Base-by-base conservation (phyloP, 768 basidiomycete genomes). In the Asterophora lycoperdoides region DNA sequence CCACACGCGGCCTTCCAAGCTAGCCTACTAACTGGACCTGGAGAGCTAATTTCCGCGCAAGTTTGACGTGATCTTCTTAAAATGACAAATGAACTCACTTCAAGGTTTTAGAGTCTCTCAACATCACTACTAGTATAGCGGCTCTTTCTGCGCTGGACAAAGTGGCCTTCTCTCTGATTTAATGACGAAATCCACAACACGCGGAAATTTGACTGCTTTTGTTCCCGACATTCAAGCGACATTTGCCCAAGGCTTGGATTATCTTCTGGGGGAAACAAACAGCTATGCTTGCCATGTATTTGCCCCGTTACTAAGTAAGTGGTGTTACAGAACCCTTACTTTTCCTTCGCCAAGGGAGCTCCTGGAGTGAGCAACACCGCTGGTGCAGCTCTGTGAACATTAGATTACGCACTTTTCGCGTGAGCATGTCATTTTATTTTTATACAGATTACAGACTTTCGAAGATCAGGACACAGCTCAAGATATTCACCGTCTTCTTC, bases 231-330 rank as follows among this genome's bases (percentile, higher is more conserved):
- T 86, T 41, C 57, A 64, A 6, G 80, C 76, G 5, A 73, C 77
- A 1, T 62, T 68, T 17, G 68, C 60, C 13, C 60, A 67, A 4
- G 75, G 76, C 3, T 64, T 86, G 14, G 63, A 72, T 18, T 87
- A 83, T 56, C 70, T 86, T n/a, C 64, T 86, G 0, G 86, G 84
- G 15, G 80, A 81, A 59, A 81, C 78, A 1, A 81, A 81, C 52
- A 80, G 79, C 56, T 73, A 71, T 60, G 61, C 67, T 33, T 73
- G 74, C 44, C 71, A 71, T 58, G 75, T 69, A 59, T 23, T 23
- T 23, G 23, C 23, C 23, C 6, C 6, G 38, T 68, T 62, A 23
- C 19, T 44, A 17, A 13, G 28, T 9, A 35, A n/a, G n/a, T n/a
- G n/a, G 13, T 23, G 29, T 38, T 19, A 18, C n/a, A 11, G 10